Evolutionary conservation across 140 eudicot species (phyloP), one percentile per base, ranked within the genome.

Genomic region (Flaveria floridana): DNA sequence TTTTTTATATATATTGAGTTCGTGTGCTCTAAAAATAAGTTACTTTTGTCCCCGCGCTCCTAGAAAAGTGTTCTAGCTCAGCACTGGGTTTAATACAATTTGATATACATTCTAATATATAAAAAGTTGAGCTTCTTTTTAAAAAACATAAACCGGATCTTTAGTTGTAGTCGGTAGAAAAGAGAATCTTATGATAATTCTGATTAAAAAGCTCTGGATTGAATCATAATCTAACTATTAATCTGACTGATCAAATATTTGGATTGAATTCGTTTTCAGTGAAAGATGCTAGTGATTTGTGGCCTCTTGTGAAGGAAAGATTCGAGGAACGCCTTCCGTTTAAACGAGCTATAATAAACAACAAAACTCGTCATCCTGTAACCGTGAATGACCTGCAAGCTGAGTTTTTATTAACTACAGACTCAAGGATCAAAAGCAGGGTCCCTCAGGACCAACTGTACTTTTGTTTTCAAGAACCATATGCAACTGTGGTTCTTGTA

Each of bases 401-500:
- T 10, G 98, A 90, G 65, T 93, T 52, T 73, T 79, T 90, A 34
- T 77, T 93, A 80, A 87, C 98, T 23, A 86, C 96, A 12, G 98
- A 93, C 85, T 73, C 94, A 65, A 90, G 97, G 80, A 84, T 90
- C 64, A 93, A 88, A 14, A 90, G 94, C 66, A 86, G 91, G 53
- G 87, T 83, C 79, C 89, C 96, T 63, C 97, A 87, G 59, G 97
- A 93, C 68, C 93, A 83, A 71, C 72, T 84, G 64, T 77, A 82
- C 59, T 93, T 90, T 84, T 93, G 97, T 92, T 93, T 93, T 73
- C 91, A 95, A 74, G 96, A 93, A 79, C 99, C 99, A 65, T 88
- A 88, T 78, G 99, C 91, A 63, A 88, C 96, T 69, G 85, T 93
- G 69, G 88, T 93, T 86, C 88, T 93, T 44, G 94, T 90, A 48